These are phyloP conservation scores for Vitis labrusca DNA, from an alignment of 164 flowering plant genomes.

Conservation along the genomic window DNA sequence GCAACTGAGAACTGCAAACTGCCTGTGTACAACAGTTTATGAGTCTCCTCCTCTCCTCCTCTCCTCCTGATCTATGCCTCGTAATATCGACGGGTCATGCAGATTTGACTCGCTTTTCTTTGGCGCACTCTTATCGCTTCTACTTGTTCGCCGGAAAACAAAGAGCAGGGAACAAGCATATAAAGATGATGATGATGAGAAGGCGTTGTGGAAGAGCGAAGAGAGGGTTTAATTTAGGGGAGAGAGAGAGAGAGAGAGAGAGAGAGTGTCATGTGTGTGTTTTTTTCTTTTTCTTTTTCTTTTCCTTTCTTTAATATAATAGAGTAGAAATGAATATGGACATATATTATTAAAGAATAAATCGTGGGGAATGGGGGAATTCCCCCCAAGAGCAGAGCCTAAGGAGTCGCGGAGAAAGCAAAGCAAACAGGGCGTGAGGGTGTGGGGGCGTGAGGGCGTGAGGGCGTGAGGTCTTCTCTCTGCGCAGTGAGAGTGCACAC, in stretches of 20 bases:
- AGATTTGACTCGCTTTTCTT: slow-evolving; percentile 6
- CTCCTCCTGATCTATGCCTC: not conserved
- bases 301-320: not conserved
- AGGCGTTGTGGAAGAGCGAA: not conserved
- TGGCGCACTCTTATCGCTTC: slow-evolving; percentile 4
- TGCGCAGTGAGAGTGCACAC: no score
- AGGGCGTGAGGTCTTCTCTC: no score
- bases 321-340: not conserved
- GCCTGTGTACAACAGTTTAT: not conserved
- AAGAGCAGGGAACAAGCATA: slow-evolving; percentile 23
- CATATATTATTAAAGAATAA: not conserved
- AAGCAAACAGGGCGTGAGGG: slow-evolving; percentile 14
- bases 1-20: not conserved
- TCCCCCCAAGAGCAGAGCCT: slow-evolving; percentile 48
- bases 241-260: slow-evolving; percentile 13
- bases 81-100: slow-evolving; percentile 5
- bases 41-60: not conserved
- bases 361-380: slow-evolving; percentile 13
- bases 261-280: not conserved
- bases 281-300: no score
- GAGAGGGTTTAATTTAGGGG: slow-evolving; percentile 1
- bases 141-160: slow-evolving; percentile 22
- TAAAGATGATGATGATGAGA: slow-evolving; percentile 38
- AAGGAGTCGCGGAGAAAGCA: slow-evolving; percentile 42
- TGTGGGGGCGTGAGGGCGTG: no score